Percentiles rank a stretch among this genome's conserved stretches.
Evolutionary conservation across 108 stramenopile species (phyloP).

Genomic region (Fragilariopsis cylindrus): DNA sequence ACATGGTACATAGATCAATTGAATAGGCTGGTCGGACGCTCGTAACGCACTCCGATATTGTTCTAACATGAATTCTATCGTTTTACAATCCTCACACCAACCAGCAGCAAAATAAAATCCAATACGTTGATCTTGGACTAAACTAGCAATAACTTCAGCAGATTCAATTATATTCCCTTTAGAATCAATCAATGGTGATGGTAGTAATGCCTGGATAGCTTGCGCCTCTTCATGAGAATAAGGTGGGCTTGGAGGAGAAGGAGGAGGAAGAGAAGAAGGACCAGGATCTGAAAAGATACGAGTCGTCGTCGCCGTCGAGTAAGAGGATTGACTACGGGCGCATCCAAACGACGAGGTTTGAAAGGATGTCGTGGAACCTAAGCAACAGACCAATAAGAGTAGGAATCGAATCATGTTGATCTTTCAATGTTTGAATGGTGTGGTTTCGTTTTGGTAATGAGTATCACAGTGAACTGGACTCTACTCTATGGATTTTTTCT

Average conservation of each 20-base stretch:
- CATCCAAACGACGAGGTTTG: not conserved
- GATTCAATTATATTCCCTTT: constrained; percentile 5
- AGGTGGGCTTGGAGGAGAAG: not conserved
- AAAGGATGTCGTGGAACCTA: not conserved
- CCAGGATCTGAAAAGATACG: not conserved
- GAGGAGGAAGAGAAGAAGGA: no score
- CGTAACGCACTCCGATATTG: constrained; percentile 41
- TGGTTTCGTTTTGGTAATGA: no score
- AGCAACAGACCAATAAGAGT: not conserved
- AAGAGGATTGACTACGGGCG: no score
- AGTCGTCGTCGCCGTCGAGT: no score
- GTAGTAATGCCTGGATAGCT: constrained; percentile 1
- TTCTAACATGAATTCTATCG: constrained; percentile 56
- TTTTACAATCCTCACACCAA: constrained; percentile 69
- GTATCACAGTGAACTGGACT: no score
- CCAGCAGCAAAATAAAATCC: constrained; percentile 66
- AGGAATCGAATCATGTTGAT: no score
- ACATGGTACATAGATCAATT: constrained; percentile 59
- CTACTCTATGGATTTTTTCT: no score
- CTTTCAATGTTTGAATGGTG: no score
- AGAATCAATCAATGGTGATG: constrained; percentile 19
- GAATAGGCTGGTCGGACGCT: constrained; percentile 41
- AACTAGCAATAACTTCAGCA: constrained; percentile 24
- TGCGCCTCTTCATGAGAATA: not conserved
- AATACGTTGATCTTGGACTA: constrained; percentile 50